Conservation (phyloP, 1,139 yeast species). For the Saccharomycopsis crataegensis region DNA sequence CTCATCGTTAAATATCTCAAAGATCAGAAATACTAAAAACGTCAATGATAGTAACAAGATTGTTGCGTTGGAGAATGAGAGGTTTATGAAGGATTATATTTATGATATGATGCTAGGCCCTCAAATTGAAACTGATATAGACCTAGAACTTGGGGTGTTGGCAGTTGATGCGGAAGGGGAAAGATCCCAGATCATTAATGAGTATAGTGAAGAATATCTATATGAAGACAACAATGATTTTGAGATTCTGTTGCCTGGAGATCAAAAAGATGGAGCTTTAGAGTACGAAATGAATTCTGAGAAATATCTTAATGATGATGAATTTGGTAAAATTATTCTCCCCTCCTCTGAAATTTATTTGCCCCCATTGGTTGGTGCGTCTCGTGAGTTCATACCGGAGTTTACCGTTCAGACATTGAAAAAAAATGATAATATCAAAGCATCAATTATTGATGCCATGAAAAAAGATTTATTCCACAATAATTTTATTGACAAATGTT, state of each 20-base stretch:
- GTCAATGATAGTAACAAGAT: background rate
- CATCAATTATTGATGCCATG: constrained; percentile 12
- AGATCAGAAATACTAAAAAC: background rate
- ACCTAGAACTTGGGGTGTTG: background rate
- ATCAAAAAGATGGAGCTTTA: background rate
- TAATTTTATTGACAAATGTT: constrained; percentile 13
- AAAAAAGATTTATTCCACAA: constrained; percentile 19
- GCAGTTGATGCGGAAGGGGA: too few relatives aligned
- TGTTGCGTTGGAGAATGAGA: background rate
- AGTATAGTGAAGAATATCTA: background rate
- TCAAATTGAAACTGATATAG: background rate
- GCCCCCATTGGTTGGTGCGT: constrained; percentile 18
- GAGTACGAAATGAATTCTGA: background rate
- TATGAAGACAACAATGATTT: background rate
- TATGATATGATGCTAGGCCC: background rate
- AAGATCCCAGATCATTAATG: background rate
- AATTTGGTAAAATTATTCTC: constrained; percentile 3
- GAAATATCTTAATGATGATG: background rate
- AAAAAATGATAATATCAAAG: constrained; percentile 12
- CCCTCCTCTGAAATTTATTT: constrained; percentile 13
- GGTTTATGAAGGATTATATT: background rate
- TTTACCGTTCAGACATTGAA: constrained; percentile 16
- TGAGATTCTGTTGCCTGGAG: background rate
- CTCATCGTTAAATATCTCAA: too few relatives aligned
- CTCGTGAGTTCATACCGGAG: constrained; percentile 17